These are phyloP conservation scores for Aspergillus pseudotamarii DNA, from an alignment of 2,329 filamentous ascomycete genomes.

Conservation along the genomic window DNA sequence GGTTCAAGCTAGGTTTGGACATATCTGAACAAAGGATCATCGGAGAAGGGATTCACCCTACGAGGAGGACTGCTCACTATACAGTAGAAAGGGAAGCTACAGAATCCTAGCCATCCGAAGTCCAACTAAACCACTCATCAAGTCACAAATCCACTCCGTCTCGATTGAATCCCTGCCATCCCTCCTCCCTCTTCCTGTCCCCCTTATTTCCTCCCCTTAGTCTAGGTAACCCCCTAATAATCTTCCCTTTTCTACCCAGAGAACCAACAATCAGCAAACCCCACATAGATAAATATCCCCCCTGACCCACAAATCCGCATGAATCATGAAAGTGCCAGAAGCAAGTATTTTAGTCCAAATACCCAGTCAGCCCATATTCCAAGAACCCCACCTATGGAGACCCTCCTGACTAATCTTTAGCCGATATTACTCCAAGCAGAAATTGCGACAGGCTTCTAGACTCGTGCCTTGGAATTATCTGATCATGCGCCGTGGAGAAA, in stretches of 20 bases:
- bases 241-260: background rate
- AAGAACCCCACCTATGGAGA: background rate
- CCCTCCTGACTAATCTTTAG: background rate
- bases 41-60: no score
- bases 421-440: background rate
- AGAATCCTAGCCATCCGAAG: background rate
- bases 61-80: no score
- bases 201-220: no score
- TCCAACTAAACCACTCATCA: background rate
- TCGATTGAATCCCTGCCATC: background rate
- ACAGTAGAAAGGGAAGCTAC: no score
- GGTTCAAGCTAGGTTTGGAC: no score
- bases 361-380: background rate
- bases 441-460: background rate
- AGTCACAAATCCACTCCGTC: background rate
- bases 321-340: background rate
- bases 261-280: background rate
- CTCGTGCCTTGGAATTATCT: background rate
- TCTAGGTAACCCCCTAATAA: no score
- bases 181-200: no score
- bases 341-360: background rate
- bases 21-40: no score
- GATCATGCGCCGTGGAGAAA: background rate
- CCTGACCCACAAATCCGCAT: background rate
- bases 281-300: background rate